These are phyloP conservation scores for Volvariella volvacea DNA, from an alignment of 1,284 basidiomycete species.

Conservation along the genomic window DNA sequence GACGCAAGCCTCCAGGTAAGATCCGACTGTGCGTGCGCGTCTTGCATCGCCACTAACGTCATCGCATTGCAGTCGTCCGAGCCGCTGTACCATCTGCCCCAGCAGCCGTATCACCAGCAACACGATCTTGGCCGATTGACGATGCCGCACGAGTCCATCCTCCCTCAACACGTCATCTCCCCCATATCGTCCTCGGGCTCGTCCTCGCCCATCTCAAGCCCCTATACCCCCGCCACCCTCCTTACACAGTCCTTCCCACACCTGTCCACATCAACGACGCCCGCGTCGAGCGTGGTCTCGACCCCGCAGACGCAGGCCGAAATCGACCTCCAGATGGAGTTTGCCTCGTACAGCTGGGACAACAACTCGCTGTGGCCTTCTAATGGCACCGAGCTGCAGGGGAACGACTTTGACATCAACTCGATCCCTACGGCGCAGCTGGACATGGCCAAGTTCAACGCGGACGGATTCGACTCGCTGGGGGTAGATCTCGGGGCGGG, in stretches of 20 bases:
- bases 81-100: slow-evolving; percentile 35
- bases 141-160: slow-evolving; percentile 24
- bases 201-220: slow-evolving; percentile 25
- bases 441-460: slow-evolving; percentile 23
- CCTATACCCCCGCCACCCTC: slow-evolving; percentile 27
- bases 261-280: slow-evolving; percentile 12
- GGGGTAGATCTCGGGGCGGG: slow-evolving; percentile 20
- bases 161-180: slow-evolving; percentile 26
- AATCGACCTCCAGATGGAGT: slow-evolving; percentile 26
- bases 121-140: slow-evolving; percentile 29
- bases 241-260: slow-evolving; percentile 16
- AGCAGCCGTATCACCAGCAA: slow-evolving; percentile 14
- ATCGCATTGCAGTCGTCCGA: slow-evolving; percentile 30
- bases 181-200: slow-evolving; percentile 22
- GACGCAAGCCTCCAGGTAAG: slow-evolving; percentile 34
- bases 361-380: slow-evolving; percentile 5
- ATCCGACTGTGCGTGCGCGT: slow-evolving; percentile 5
- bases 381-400: slow-evolving; percentile 19
- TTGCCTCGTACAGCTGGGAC: slow-evolving; percentile 28
- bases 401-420: slow-evolving; percentile 34
- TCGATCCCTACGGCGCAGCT: slow-evolving; percentile 33
- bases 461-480: slow-evolving; percentile 17
- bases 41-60: background rate
- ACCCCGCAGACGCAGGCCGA: slow-evolving; percentile 18
- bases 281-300: slow-evolving; percentile 7